Base-by-base conservation (phyloP, 129 eudicot species). In the Sambucus nigra region DNA sequence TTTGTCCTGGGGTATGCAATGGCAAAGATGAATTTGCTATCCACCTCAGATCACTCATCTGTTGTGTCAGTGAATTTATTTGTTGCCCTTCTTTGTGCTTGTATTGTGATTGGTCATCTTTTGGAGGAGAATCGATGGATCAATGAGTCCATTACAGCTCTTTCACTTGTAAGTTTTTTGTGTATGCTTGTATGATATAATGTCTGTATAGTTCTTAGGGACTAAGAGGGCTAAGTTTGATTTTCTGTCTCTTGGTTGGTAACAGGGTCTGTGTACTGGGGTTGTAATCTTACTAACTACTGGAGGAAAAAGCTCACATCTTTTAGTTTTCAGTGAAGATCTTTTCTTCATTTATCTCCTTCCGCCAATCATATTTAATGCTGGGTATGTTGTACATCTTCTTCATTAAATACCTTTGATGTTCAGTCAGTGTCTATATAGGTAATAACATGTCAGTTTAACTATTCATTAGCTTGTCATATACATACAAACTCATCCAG, bases 291-390 rank as follows among this genome's bases (percentile, higher is more conserved):
- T 88, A 55, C 71, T 88, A 38, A 59, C 69, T 25, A 76, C 80
- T 29, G 74, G 76, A 41, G 94, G 96, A 50, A 83, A 63, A 47
- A 83, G 72, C 71, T 88, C 96, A 0, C 96, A 62, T 65, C 54
- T 88, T 26, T 55, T 88, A 76, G 91, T 80, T 47, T 88, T 88
- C 69, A 88, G 83, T 45, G 94, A 83, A 72, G 96, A 88, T 66
- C 83, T 88, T 25, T 88, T 88, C 87, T 88, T 88, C 69, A 80
- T 83, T 32, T 87, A 88, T 71, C 94, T 88, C 62, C 94, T 88
- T 77, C 96, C 96, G 12, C 96, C 96, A 2, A 88, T 88, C 72
- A 88, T 88, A n/a, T 88, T 88, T 42, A 88, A 88, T 65, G 96
- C 96, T 40, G 96, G 96, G 96, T 88, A 75, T 22, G 54, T 56